Evolutionary conservation across 139 green algal genomes (phyloP).

Genomic region (Chlamydomonas asymmetrica): DNA sequence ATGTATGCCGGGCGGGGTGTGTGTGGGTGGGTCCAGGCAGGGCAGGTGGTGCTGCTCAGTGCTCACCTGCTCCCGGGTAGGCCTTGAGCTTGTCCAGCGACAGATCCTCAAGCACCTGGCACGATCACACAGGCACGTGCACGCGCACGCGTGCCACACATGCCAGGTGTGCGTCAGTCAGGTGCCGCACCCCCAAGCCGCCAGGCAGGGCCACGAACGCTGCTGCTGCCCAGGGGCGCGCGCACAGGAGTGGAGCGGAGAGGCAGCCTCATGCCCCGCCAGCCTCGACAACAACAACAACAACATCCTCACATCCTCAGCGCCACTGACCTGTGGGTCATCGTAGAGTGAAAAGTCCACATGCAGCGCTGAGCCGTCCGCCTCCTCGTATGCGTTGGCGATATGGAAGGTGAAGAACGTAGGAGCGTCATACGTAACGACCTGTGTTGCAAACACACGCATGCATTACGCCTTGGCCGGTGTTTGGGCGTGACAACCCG

Average conservation of each 20-base stretch:
- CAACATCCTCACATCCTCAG: background rate
- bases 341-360: constrained; percentile 71
- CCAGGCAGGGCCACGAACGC: too few species aligned
- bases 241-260: too few species aligned
- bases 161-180: too few species aligned
- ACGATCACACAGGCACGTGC: too few species aligned
- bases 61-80: constrained; percentile 23
- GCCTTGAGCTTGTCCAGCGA: constrained; percentile 25
- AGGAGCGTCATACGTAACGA: constrained; percentile 41
- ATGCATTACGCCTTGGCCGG: too few species aligned
- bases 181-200: too few species aligned
- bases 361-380: constrained; percentile 40
- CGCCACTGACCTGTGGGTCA: constrained; percentile 36
- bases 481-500: background rate
- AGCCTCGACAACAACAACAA: too few species aligned
- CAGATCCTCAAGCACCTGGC: constrained; percentile 53
- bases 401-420: constrained; percentile 80
- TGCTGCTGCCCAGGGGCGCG: too few species aligned
- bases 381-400: constrained; percentile 64
- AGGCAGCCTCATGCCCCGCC: too few species aligned
- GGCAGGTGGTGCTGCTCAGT: background rate
- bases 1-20: too few species aligned
- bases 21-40: background rate
- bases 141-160: too few species aligned
- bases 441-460: constrained; percentile 4